Base-by-base conservation (phyloP, 225 moss, liverwort and hornwort genomes). In the Polytrichum commune region DNA sequence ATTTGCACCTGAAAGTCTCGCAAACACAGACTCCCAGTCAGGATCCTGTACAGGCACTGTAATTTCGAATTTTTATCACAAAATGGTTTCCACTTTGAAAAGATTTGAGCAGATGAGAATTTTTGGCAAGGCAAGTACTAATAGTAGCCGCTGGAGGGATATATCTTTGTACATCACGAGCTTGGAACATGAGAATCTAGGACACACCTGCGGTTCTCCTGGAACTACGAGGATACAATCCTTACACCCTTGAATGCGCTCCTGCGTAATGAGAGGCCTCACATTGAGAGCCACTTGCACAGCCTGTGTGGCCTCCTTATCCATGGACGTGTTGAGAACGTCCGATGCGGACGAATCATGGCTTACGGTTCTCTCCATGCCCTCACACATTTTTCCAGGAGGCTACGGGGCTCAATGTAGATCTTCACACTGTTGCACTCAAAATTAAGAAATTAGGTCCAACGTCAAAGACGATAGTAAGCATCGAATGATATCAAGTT, bases 1-100 rank as follows among this genome's bases (percentile, higher is more conserved):
- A 96, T 83, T 88, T 96, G 96, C 60, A 96, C 93, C 96, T 96
- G 92, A 67, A 74, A 66, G 46, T 16, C 13, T 46, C 46, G 13
- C 13, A 13, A 46, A 46, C 7, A 32, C 13, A 16, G 46, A 4
- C 4, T 3, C 3, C 16, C 3, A 46, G 10, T 16, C 46, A 46
- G 13, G 46, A 3, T 46, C 46, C 3, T 46, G 46, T 16, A 46
- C 13, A 46, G 38, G 9, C 10, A 38, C 38, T 10, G 16, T 16
- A 46, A 46, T 46, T 46, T 46, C 46, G 13, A 10, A 46, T 46
- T 46, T 46, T 0, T 16, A 13, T 46, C 16, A 46, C 46, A 46
- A 46, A 46, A 46, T 46, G 4, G 16, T 46, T 38, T 13, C 3
- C 4, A 46, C 38, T 30, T 56, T 4, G 56, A 56, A 18, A 56